Percentiles rank a stretch among this genome's conserved stretches.
Evolutionary conservation across 176 grass and related monocot genomes (phyloP).

Genomic region (Zoysia pacifica): DNA sequence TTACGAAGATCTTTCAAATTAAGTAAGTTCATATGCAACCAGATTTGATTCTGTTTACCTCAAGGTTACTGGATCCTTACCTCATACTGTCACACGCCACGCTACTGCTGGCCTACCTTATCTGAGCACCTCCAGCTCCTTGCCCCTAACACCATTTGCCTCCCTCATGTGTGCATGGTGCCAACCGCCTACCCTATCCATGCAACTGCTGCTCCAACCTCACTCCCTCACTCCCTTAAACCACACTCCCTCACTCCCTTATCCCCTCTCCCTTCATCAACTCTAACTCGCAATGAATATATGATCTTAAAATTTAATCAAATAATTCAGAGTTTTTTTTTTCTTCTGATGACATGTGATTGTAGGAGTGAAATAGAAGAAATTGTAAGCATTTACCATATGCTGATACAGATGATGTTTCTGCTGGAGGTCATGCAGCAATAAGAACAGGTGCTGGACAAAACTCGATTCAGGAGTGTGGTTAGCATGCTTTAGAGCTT

Average conservation of each 20-base stretch:
- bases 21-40: background rate
- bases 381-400: slow-evolving; percentile 47
- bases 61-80: background rate
- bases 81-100: background rate
- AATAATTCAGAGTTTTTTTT: background rate
- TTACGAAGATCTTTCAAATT: background rate
- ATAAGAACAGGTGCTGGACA: slow-evolving; percentile 47
- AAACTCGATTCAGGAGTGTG: slow-evolving; percentile 70
- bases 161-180: no score
- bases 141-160: background rate
- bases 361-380: background rate
- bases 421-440: slow-evolving; percentile 56
- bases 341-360: background rate
- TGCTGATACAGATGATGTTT: slow-evolving; percentile 60
- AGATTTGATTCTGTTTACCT: background rate
- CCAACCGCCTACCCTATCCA: no score
- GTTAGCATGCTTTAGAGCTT: background rate
- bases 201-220: no score
- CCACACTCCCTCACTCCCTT: no score
- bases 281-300: background rate
- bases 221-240: no score
- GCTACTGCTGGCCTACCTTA: background rate
- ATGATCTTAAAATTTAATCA: background rate
- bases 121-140: background rate
- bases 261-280: background rate